Conservation (phyloP, 1,139 yeast species). For the Geotrichum aggregatum region DNA sequence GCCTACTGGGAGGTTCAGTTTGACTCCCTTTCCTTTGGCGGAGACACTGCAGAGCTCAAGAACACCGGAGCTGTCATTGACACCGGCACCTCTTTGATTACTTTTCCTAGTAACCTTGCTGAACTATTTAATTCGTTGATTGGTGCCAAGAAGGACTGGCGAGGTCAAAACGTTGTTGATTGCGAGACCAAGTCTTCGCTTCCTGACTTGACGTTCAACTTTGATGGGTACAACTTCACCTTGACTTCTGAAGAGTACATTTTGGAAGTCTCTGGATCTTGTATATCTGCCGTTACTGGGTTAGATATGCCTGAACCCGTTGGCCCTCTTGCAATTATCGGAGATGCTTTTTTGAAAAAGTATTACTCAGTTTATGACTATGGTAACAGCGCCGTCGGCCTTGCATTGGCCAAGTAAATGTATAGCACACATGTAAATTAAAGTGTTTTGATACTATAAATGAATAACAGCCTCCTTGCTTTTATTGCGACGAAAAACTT, state of each 20-base stretch:
- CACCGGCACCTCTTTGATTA: slow-evolving; percentile 94
- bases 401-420: slow-evolving; percentile 60
- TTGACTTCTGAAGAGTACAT: slow-evolving; percentile 85
- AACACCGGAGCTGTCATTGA: slow-evolving; percentile 95
- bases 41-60: slow-evolving; percentile 77
- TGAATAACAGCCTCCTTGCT: neutral
- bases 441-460: neutral
- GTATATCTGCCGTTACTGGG: slow-evolving; percentile 94
- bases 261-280: slow-evolving; percentile 86
- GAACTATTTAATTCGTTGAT: slow-evolving; percentile 91
- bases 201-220: slow-evolving; percentile 87
- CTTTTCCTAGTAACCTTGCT: slow-evolving; percentile 90
- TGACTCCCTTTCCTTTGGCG: slow-evolving; percentile 85
- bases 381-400: slow-evolving; percentile 87
- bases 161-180: slow-evolving; percentile 91
- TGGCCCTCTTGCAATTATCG: slow-evolving; percentile 92
- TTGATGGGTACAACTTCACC: slow-evolving; percentile 87
- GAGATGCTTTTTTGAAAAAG: slow-evolving; percentile 94
- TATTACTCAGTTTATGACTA: slow-evolving; percentile 91
- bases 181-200: slow-evolving; percentile 76
- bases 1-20: slow-evolving; percentile 98
- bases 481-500: neutral
- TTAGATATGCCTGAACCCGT: slow-evolving; percentile 97
- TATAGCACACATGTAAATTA: neutral
- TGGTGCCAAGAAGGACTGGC: slow-evolving; percentile 96